These are phyloP conservation scores for Naganishia cerealis DNA, from an alignment of 1,284 basidiomycete genomes.

Conservation along the genomic window DNA sequence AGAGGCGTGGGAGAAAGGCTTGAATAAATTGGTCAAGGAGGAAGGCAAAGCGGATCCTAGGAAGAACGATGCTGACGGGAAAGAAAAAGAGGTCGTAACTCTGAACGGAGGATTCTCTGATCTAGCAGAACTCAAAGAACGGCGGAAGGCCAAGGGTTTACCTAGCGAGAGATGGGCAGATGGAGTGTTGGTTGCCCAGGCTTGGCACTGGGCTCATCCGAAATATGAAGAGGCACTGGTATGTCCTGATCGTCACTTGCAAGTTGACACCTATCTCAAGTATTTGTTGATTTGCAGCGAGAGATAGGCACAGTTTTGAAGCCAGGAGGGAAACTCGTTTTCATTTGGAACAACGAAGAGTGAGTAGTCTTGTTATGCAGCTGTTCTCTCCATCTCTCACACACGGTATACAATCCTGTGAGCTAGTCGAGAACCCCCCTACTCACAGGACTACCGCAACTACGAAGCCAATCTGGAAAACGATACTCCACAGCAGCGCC, in stretches of 20 bases:
- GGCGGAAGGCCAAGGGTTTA: constrained; percentile 35
- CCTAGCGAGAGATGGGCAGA: constrained; percentile 43
- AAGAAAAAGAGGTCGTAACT: constrained; percentile 30
- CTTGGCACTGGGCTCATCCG: constrained; percentile 52
- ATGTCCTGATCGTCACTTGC: constrained; percentile 31
- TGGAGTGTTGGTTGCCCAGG: constrained; percentile 52
- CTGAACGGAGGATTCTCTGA: constrained; percentile 54
- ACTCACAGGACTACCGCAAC: constrained; percentile 38
- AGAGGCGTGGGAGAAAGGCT: constrained; percentile 42
- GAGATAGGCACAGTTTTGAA: constrained; percentile 52
- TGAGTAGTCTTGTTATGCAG: background rate
- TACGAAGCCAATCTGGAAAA: constrained; percentile 44
- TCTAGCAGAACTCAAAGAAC: constrained; percentile 39
- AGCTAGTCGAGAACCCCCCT: constrained; percentile 33
- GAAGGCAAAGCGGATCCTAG: constrained; percentile 17
- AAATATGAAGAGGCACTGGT: constrained; percentile 50
- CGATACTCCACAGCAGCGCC: constrained; percentile 51
- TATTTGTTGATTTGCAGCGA: constrained; percentile 37
- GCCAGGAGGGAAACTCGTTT: constrained; percentile 46
- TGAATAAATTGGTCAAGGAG: constrained; percentile 30
- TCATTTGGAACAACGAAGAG: constrained; percentile 54
- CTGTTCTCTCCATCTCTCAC: background rate
- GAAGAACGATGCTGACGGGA: background rate
- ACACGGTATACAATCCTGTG: background rate
- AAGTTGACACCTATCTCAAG: too few species aligned